Evolutionary conservation across 2,329 filamentous ascomycete species (phyloP), one percentile per base, ranked within the genome.

Genomic region (Endocalyx cinctus): DNA sequence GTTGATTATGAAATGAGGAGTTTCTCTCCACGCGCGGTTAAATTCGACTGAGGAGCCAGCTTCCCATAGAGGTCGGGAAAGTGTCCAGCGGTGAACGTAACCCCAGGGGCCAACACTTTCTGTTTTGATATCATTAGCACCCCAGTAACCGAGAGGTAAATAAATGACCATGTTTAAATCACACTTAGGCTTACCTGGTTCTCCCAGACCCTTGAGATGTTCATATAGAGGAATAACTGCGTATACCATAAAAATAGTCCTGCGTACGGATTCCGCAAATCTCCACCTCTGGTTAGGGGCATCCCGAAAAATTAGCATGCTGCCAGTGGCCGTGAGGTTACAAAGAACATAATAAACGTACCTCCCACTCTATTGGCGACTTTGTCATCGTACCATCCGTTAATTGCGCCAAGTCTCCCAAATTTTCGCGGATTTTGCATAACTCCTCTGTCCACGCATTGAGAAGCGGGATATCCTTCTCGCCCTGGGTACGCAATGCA

Each of bases 281-380:
- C 58, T 52, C 56, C 57, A 60, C 39, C 47, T 43, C 57, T 59
- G 29, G 8, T 12, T 33, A 17, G n/a, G n/a, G n/a, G n/a, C n/a
- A n/a, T n/a, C n/a, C n/a, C n/a, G n/a, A n/a, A n/a, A n/a, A n/a
- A n/a, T n/a, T n/a, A n/a, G n/a, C n/a, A n/a, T n/a, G n/a, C n/a
- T n/a, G n/a, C n/a, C n/a, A n/a, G n/a, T n/a, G n/a, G n/a, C n/a
- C n/a, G n/a, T n/a, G n/a, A n/a, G n/a, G n/a, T n/a, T n/a, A n/a
- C n/a, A n/a, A n/a, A n/a, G n/a, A 25, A 15, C 29, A 29, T 3
- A 17, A 26, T 22, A 28, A 17, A 43, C 49, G 7, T 13, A 55
- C 52, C 47, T 55, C 49, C 51, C 52, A 56, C 13, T 47, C 44
- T 10, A 36, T 33, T 14, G 45, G 45, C 15, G 39, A 34, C 38